phyloP scores from a whole-genome alignment of 345 rosid species.

The Carallia brachiata region DNA sequence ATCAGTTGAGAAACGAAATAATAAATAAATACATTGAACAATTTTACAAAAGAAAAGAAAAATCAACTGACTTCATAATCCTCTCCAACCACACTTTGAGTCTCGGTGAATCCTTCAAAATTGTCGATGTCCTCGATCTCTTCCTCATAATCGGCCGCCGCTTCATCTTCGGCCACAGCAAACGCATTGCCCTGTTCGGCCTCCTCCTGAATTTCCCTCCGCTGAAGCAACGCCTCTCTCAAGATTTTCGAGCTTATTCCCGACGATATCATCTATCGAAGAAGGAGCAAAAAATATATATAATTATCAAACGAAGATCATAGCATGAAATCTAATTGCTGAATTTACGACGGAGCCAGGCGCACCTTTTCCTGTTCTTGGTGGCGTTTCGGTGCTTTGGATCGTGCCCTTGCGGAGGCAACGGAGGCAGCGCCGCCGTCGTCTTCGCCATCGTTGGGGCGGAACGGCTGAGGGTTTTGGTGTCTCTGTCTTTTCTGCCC shows the following conservation, averaged over 20 bases:
- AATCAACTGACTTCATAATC: constrained; percentile 6
- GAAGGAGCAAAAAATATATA: neutral
- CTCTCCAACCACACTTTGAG: constrained; percentile 48
- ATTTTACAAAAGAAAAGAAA: neutral
- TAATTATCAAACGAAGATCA: no score
- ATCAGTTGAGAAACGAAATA: no score
- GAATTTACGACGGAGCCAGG: no score
- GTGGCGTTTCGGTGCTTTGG: constrained; percentile 65
- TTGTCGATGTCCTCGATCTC: constrained; percentile 57
- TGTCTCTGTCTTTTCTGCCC: constrained; percentile 58
- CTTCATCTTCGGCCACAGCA: neutral
- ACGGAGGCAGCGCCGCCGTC: constrained; percentile 27
- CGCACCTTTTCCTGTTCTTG: constrained; percentile 51
- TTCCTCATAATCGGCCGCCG: constrained; percentile 9
- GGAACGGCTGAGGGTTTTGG: constrained; percentile 66
- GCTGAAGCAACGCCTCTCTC: constrained; percentile 81
- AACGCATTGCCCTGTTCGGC: constrained; percentile 34
- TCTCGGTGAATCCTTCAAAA: constrained; percentile 60
- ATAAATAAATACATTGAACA: no score
- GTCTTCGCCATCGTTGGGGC: constrained; percentile 26
- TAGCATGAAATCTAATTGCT: no score
- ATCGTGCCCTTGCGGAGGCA: constrained; percentile 54
- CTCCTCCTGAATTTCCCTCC: constrained; percentile 73
- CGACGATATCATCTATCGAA: constrained; percentile 53
- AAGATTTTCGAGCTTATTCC: constrained; percentile 78